Evolutionary conservation across 345 rosid genomes (phyloP).

Genomic region (Rhizophora mangle): DNA sequence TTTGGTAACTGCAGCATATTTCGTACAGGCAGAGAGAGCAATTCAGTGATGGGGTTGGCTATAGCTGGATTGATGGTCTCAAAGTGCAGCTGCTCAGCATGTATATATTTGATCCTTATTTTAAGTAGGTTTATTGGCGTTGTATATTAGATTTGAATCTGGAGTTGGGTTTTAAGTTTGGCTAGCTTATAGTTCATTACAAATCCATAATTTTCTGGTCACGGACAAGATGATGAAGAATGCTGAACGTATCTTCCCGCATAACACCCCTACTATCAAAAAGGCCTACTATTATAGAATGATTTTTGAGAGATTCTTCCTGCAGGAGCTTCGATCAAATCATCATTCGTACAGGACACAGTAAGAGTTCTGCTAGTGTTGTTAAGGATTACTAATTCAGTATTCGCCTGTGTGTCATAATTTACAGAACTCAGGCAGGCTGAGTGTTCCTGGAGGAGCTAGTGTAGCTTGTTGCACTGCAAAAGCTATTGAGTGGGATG

Average conservation of each 20-base stretch:
- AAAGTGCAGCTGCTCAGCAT: conserved; percentile 72
- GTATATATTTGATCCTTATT: conserved; percentile 27
- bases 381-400: not conserved
- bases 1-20: conserved; percentile 54
- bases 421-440: conserved; percentile 68
- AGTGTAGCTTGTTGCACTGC: conserved; percentile 89
- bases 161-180: no score
- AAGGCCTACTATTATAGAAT: conserved; percentile 55
- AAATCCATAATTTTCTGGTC: conserved; percentile 39
- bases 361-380: not conserved
- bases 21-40: conserved; percentile 93
- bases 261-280: conserved; percentile 74
- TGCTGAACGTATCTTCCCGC: conserved; percentile 64
- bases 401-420: not conserved
- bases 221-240: conserved; percentile 54
- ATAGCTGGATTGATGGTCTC: conserved; percentile 98
- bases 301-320: conserved; percentile 90
- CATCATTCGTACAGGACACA: no score
- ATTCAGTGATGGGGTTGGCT: conserved; percentile 76
- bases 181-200: not conserved
- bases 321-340: conserved; percentile 11
- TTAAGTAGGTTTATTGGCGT: not conserved
- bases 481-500: conserved; percentile 85
- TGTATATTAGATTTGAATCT: no score
- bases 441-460: conserved; percentile 84